Conservation (phyloP, 768 basidiomycete genomes). For the Russula ochroleuca region DNA sequence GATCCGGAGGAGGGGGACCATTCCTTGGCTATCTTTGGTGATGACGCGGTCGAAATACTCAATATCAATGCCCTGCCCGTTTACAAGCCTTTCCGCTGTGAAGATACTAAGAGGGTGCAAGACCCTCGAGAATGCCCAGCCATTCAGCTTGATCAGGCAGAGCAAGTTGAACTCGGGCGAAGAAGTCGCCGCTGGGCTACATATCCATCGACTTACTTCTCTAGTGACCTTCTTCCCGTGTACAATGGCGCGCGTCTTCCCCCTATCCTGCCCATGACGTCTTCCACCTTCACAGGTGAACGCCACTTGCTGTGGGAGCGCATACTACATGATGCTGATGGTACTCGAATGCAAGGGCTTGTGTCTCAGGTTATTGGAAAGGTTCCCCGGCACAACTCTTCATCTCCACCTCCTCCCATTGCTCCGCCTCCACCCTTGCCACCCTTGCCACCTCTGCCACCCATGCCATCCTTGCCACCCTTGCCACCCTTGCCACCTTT, state of each 20-base stretch:
- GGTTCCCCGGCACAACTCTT: not conserved
- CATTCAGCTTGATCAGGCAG: not conserved
- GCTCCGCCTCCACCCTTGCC: slow-evolving; percentile 17
- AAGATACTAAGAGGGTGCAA: slow-evolving; percentile 1
- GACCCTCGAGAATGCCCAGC: not conserved
- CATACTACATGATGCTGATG: not conserved
- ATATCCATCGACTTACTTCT: slow-evolving; percentile 59
- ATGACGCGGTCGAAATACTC: slow-evolving; percentile 19
- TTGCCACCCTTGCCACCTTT: too few relatives aligned
- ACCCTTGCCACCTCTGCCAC: too few relatives aligned
- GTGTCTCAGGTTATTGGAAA: not conserved
- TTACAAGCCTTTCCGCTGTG: slow-evolving; percentile 2
- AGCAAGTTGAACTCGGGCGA: slow-evolving; percentile 1
- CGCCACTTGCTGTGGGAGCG: slow-evolving; percentile 16
- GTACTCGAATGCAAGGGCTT: not conserved
- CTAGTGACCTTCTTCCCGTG: slow-evolving; percentile 49
- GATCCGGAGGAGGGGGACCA: slow-evolving; percentile 11
- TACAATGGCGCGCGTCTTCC: slow-evolving; percentile 39
- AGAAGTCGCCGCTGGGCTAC: slow-evolving; percentile 51
- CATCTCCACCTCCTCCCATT: slow-evolving; percentile 14
- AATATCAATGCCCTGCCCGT: not conserved
- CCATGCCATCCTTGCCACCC: too few relatives aligned
- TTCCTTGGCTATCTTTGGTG: slow-evolving; percentile 24
- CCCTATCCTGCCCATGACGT: not conserved
- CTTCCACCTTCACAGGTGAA: slow-evolving; percentile 12